Conservation (phyloP, 805 yeast species). For the Priceomyces melissophilus region DNA sequence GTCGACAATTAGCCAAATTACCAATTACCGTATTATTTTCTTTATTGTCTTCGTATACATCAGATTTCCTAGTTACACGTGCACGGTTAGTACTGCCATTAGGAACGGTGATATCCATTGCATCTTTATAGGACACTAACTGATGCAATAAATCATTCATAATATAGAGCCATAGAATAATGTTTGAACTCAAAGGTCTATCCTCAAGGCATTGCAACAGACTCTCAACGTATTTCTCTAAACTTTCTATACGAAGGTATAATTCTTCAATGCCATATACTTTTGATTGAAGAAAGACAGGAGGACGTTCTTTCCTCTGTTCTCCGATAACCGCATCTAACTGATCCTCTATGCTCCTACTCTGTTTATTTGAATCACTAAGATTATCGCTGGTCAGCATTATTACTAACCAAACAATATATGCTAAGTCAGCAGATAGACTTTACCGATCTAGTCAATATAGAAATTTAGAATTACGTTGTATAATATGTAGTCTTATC, state of each 20-base stretch:
- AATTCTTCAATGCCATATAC: conserved; percentile 8
- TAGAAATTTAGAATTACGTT: too few relatives aligned
- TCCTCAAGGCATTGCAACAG: conserved; percentile 10
- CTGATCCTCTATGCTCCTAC: neutral
- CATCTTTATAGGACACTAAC: conserved; percentile 1
- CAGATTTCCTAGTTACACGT: neutral
- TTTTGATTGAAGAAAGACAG: conserved; percentile 1
- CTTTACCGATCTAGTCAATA: too few relatives aligned
- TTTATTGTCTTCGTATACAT: neutral
- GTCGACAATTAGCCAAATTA: too few relatives aligned
- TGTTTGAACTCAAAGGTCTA: conserved; percentile 11
- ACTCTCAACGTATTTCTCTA: conserved; percentile 17
- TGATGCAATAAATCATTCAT: conserved; percentile 3
- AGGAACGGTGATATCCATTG: neutral
- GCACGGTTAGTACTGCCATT: too few relatives aligned
- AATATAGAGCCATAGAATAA: conserved; percentile 18
- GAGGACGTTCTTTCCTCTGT: neutral
- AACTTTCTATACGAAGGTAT: conserved; percentile 11
- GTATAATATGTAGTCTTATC: neutral
- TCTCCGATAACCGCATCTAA: conserved; percentile 2
- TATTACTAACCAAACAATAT: too few relatives aligned
- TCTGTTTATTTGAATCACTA: too few relatives aligned
- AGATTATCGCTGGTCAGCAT: too few relatives aligned
- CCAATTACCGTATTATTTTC: neutral
- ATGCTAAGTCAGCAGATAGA: neutral